Evolutionary conservation across 2,329 filamentous ascomycete genomes (phyloP).

Genomic region (Cercospora beticola): DNA sequence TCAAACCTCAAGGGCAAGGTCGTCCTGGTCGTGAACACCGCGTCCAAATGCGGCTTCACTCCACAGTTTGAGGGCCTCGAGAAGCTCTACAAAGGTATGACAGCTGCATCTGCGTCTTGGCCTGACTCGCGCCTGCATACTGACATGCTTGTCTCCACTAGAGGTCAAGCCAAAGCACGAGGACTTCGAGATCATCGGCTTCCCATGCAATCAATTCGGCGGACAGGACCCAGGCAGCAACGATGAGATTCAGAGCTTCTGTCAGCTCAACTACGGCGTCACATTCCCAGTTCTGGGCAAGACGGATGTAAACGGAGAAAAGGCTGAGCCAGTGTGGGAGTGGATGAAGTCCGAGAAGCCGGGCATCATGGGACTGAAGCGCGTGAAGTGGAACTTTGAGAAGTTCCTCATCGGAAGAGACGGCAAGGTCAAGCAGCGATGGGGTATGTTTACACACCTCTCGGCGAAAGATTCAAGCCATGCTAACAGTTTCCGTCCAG

Average conservation of each 20-base stretch:
- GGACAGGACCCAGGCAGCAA: constrained; percentile 79
- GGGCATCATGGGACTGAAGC: constrained; percentile 82
- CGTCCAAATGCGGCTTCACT: constrained; percentile 98
- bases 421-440: constrained; percentile 80
- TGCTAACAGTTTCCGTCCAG: background rate
- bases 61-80: constrained; percentile 91
- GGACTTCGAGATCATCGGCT: constrained; percentile 84
- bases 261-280: constrained; percentile 92
- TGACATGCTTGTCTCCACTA: constrained; percentile 14
- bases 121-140: background rate
- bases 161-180: constrained; percentile 65
- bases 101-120: background rate
- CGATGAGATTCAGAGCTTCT: constrained; percentile 66
- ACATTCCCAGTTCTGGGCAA: constrained; percentile 89
- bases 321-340: constrained; percentile 74
- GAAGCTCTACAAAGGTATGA: constrained; percentile 72
- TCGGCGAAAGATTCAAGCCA: background rate
- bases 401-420: constrained; percentile 91
- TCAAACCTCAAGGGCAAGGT: constrained; percentile 82
- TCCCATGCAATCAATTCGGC: constrained; percentile 98
- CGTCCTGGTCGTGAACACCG: constrained; percentile 93
- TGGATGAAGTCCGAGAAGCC: constrained; percentile 72
- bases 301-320: constrained; percentile 87
- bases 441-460: constrained; percentile 49
- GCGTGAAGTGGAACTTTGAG: constrained; percentile 99